Base-by-base conservation (phyloP, 768 basidiomycete species). In the Podaxis sp. region DNA sequence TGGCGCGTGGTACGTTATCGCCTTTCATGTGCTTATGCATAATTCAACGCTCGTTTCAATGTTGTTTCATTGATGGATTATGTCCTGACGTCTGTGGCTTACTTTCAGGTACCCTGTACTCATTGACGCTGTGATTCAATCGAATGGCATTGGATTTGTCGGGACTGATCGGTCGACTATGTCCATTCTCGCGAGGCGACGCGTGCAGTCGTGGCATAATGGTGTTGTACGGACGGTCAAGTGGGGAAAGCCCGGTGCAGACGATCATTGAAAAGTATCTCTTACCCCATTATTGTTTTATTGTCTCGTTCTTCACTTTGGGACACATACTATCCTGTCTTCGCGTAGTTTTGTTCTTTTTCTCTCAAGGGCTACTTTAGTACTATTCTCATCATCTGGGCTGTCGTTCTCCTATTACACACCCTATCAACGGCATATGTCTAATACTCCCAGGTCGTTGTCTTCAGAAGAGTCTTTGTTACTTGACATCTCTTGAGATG, bases 131-230 rank as follows among this genome's bases (percentile, higher is more conserved):
- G 85, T 84, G 8, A 83, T 90, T 61, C 91, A 92, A 68, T 87
- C 88, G 0, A 75, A 74, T 42, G 89, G 85, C 22, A 70, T 78
- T 11, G 91, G 89, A 1, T 87, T 92, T 68, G 83, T 93, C 13
- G 91, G 89, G 8, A 91, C 89, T 1, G 82, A 88, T 65, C 68
- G 78, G 46, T 90, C 89, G 38, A 92, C 90, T 4, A 90, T 90
- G 84, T 86, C 87, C 2, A 75, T 84, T 51, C 66, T 92, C 33
- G 87, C 89, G 5, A 79, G 79, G 19, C 81, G 86, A n/a, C 78
- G 91, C 26, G 88, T 88, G 26, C 75, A 85, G 67, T 82, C 87
- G 26, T 92, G 91, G 91, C 72, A 79, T 3, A 78, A 80, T 55
- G 89, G 88, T 39, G 77, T 79, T 4, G 74, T 73, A 13, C 77